Conservation (phyloP, 2,329 filamentous ascomycete species). For the Neonectria neomacrospora region DNA sequence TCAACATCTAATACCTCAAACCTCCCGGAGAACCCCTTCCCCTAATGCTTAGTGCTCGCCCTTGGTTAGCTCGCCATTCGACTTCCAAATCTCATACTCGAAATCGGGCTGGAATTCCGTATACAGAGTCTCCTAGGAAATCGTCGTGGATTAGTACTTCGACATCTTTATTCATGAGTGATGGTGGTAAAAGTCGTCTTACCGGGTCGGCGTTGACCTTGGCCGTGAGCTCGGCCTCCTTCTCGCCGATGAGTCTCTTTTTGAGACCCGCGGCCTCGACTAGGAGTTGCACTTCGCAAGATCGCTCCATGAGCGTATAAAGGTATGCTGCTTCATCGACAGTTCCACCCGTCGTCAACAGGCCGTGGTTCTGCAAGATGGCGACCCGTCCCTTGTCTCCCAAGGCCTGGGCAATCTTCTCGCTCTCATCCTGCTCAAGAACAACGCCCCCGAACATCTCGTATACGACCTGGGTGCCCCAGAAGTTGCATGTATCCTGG, state of each 20-base stretch:
- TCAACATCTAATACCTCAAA: background rate
- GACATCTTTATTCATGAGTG: fast-evolving
- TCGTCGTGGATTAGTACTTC: background rate
- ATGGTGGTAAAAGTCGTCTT: background rate
- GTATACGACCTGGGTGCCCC: constrained; percentile 66
- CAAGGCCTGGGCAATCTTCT: constrained; percentile 64
- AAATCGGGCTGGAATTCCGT: constrained; percentile 50
- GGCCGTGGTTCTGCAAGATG: constrained; percentile 71
- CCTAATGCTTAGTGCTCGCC: constrained; percentile 21
- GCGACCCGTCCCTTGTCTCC: constrained; percentile 61
- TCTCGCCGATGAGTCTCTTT: constrained; percentile 48
- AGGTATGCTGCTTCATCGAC: constrained; percentile 74
- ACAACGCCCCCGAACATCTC: constrained; percentile 70
- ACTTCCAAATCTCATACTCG: constrained; percentile 49
- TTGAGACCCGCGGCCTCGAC: constrained; percentile 44
- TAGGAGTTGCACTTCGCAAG: constrained; percentile 49
- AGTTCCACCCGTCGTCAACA: constrained; percentile 69
- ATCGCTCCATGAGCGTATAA: constrained; percentile 55
- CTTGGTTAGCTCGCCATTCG: constrained; percentile 38
- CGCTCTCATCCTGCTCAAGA: constrained; percentile 67
- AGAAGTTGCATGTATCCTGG: constrained; percentile 67
- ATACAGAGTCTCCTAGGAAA: constrained; percentile 45
- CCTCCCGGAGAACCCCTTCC: background rate
- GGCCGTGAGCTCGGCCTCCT: constrained; percentile 54
- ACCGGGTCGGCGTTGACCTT: constrained; percentile 47